These are phyloP conservation scores for Vigna mungo DNA, from an alignment of 306 rosid species.

Conservation along the genomic window DNA sequence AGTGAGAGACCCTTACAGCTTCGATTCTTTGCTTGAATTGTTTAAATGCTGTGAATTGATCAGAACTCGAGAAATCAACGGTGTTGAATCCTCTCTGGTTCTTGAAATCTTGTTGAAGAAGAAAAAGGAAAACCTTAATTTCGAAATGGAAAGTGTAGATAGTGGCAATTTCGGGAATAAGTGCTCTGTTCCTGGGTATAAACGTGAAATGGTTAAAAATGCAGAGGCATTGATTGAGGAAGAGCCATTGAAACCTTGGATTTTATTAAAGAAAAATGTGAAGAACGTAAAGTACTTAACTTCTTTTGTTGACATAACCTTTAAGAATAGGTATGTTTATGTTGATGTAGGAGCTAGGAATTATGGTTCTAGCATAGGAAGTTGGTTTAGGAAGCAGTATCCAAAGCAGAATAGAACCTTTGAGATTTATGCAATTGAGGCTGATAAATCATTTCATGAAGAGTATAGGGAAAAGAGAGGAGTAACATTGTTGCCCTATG, in stretches of 20 bases:
- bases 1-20: slow-evolving; percentile 56
- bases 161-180: slow-evolving; percentile 28
- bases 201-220: slow-evolving; percentile 49
- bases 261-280: slow-evolving; percentile 49
- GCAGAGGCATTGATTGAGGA: slow-evolving; percentile 52
- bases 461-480: slow-evolving; percentile 53
- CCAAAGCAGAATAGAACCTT: slow-evolving; percentile 63
- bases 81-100: slow-evolving; percentile 48
- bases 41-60: slow-evolving; percentile 58
- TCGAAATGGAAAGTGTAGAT: slow-evolving; percentile 1
- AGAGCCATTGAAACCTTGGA: slow-evolving; percentile 66
- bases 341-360: slow-evolving; percentile 67
- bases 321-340: slow-evolving; percentile 60
- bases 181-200: slow-evolving; percentile 49
- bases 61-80: slow-evolving; percentile 53
- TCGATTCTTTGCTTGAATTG: slow-evolving; percentile 59
- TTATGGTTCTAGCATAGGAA: slow-evolving; percentile 61
- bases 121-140: slow-evolving; percentile 35
- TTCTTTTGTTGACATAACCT: slow-evolving; percentile 64
- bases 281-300: slow-evolving; percentile 60
- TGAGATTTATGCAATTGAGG: slow-evolving; percentile 67
- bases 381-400: slow-evolving; percentile 69
- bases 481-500: slow-evolving; percentile 59
- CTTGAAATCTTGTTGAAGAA: slow-evolving; percentile 61
- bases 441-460: slow-evolving; percentile 59